Percentiles rank a stretch among this genome's conserved stretches.
Evolutionary conservation across 106 monocot species (phyloP).

Genomic region (Iris macrosiphon): DNA sequence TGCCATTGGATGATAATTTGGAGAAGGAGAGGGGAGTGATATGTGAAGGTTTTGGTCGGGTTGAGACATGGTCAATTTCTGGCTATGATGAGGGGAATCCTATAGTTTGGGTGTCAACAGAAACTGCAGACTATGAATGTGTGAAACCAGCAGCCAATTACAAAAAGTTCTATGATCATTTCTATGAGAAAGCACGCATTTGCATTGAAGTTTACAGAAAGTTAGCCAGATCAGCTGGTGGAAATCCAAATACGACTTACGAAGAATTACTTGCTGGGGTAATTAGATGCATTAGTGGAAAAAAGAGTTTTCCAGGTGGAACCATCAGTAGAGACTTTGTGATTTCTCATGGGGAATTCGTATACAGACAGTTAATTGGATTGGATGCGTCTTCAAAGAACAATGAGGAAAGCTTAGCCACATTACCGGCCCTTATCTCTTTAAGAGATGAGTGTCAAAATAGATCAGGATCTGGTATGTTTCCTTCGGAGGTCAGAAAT

Average conservation of each 20-base stretch:
- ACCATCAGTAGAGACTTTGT: constrained; percentile 55
- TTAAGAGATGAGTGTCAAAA: constrained; percentile 59
- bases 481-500: not conserved
- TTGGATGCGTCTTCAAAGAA: constrained; percentile 40
- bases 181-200: constrained; percentile 65
- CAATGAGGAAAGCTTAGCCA: constrained; percentile 37
- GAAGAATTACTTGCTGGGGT: constrained; percentile 85
- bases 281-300: constrained; percentile 59
- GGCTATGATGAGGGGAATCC: constrained; percentile 89
- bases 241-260: constrained; percentile 62
- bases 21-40: constrained; percentile 60
- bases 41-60: constrained; percentile 84
- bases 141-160: constrained; percentile 68
- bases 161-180: constrained; percentile 65
- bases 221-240: constrained; percentile 48
- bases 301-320: constrained; percentile 34
- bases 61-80: constrained; percentile 87
- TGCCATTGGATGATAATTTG: constrained; percentile 76
- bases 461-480: no score
- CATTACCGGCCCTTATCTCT: constrained; percentile 55
- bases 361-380: constrained; percentile 79
- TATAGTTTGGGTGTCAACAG: constrained; percentile 79
- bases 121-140: constrained; percentile 85
- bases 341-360: constrained; percentile 75
- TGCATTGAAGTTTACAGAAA: constrained; percentile 74